Evolutionary conservation across 176 grass and related monocot species (phyloP), one percentile per base, ranked within the genome.

Genomic region (Otatea glauca): DNA sequence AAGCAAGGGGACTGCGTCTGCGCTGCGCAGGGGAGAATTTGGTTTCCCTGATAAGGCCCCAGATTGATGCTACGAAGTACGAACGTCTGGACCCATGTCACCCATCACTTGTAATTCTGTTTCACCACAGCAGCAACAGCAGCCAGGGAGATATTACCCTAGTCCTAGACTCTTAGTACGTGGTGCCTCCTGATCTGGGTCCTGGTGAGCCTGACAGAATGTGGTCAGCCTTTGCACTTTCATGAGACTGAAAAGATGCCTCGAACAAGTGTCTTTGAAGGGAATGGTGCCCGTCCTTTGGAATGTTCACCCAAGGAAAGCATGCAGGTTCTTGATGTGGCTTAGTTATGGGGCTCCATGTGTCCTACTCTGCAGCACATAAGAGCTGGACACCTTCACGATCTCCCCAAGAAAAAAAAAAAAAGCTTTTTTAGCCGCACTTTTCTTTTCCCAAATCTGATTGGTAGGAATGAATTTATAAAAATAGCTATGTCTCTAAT

Each of bases 261-360:
- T 50, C 61, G 18, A 24, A 7, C 15, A 25, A 1, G 17, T 1
- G 4, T 1, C 15, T 4, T 9, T 14, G 13, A 42, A 60, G 23
- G 38, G 55, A 9, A 45, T 13, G 79, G 34, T 13, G 51, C 64
- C 53, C 35, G 49, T 58, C 65, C 67, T 32, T 56, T 48, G 2
- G 39, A 73, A 64, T 42, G 17, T 43, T 74, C 59, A 61, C 45
- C 60, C 72, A 11, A 41, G 29, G 1, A 29, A 11, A 49, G 45
- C 60, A 65, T 39, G 81, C 81, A 65, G 71, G 71, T 24, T 51
- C 68, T 65, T 65, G 27, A 50, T 17, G 44, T 20, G 81, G 55
- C 12, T 11, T 1, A 5, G 49, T 51, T 8, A 5, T 9, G 61
- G 21, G 17, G 16, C 45, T 38, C 63, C 65, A 55, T 55, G 78